These are phyloP conservation scores for Saprolegnia parasitica DNA, from an alignment of 352 stramenopile species.

Conservation along the genomic window DNA sequence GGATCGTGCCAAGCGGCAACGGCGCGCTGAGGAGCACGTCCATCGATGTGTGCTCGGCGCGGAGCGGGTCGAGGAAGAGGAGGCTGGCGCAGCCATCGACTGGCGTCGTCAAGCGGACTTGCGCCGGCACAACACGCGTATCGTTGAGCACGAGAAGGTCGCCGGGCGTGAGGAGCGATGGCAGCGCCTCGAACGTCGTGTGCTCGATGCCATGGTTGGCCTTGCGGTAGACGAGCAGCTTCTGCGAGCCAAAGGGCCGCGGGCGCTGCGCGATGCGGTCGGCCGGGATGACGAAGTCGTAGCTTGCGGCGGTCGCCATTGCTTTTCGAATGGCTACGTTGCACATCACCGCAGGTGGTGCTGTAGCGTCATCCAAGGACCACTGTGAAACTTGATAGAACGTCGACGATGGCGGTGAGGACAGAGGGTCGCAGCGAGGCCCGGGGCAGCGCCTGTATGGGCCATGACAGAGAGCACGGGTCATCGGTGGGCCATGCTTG, in stretches of 20 bases:
- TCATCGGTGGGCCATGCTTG: too few species aligned
- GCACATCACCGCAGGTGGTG: too few species aligned
- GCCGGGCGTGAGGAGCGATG: conserved; percentile 1
- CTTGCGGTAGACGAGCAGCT: conserved; percentile 28
- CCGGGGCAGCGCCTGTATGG: too few species aligned
- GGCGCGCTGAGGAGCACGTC: conserved; percentile 19
- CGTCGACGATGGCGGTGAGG: too few species aligned
- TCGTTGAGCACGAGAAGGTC: conserved; percentile 29
- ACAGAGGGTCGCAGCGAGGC: too few species aligned
- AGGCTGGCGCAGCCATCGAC: conserved; percentile 6
- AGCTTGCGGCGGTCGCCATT: conserved; percentile 19
- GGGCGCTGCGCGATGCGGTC: conserved; percentile 26
- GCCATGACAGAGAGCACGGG: too few species aligned
- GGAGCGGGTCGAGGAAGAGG: conserved; percentile 28
- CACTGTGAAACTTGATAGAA: too few species aligned
- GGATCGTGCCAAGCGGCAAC: conserved; percentile 6
- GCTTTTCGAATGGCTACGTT: not conserved
- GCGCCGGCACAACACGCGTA: conserved; percentile 24
- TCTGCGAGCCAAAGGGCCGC: conserved; percentile 24
- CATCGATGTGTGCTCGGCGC: conserved; percentile 3
- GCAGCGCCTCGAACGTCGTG: conserved; percentile 24
- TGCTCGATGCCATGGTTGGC: conserved; percentile 7
- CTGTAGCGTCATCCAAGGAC: too few species aligned
- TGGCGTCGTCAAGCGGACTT: not conserved
- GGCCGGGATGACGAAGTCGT: conserved; percentile 22